phyloP scores from a whole-genome alignment of 2,329 filamentous ascomycete species.

The Ophiocordyceps polyrhachis-furcata region DNA sequence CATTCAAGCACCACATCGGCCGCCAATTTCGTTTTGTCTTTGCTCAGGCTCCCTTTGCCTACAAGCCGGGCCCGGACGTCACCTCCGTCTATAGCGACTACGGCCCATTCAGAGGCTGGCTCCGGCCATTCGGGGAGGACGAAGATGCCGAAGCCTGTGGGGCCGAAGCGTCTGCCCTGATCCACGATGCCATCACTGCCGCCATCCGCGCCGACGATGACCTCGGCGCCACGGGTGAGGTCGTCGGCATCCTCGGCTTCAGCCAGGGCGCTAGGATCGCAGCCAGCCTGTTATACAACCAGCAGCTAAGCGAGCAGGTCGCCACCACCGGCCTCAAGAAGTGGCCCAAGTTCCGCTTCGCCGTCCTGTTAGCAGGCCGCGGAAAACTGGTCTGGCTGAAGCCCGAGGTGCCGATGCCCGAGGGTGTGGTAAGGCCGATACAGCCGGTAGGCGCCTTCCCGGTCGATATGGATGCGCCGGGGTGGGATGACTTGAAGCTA shows the following conservation, averaged over 20 bases:
- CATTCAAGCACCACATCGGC: conserved; percentile 21
- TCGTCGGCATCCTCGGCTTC: conserved; percentile 40
- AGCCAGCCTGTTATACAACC: conserved; percentile 33
- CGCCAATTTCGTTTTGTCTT: conserved; percentile 48
- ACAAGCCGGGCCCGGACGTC: conserved; percentile 40
- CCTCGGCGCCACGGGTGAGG: conserved; percentile 23
- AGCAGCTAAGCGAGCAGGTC: conserved; percentile 29
- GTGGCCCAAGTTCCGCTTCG: conserved; percentile 4
- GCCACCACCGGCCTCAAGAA: too few species aligned
- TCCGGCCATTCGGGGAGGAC: conserved; percentile 28
- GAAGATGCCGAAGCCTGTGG: conserved; percentile 7
- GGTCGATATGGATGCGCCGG: neutral
- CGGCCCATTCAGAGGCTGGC: conserved; percentile 39
- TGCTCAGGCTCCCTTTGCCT: conserved; percentile 45
- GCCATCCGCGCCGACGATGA: conserved; percentile 29
- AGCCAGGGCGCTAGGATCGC: conserved; percentile 41
- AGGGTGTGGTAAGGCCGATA: neutral
- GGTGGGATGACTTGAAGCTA: neutral
- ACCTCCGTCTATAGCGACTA: conserved; percentile 39
- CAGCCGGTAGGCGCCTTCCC: neutral
- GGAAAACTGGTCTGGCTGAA: conserved; percentile 3
- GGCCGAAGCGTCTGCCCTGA: neutral
- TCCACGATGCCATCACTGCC: conserved; percentile 8
- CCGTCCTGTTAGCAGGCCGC: conserved; percentile 4
- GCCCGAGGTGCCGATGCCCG: conserved; percentile 1